A percentile compares a stretch with the other conserved stretches of the same genome.
Conservation (phyloP, 257 asterid genomes). For the Solanum commersonii region DNA sequence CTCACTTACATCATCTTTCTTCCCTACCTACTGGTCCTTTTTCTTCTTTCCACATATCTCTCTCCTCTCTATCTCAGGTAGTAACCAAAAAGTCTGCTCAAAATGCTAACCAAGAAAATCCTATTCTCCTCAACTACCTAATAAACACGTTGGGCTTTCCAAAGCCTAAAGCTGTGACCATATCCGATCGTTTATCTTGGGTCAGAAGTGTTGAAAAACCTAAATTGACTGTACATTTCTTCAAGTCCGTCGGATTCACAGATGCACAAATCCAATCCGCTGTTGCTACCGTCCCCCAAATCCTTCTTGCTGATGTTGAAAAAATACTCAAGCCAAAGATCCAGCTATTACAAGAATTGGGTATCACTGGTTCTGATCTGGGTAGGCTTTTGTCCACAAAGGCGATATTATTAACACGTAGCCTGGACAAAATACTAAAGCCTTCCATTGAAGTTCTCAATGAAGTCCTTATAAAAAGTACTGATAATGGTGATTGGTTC, state of each 20-base stretch:
- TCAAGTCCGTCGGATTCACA: constrained; percentile 8
- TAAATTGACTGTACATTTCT: not conserved
- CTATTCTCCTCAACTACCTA: constrained; percentile 8
- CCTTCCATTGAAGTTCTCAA: constrained; percentile 9
- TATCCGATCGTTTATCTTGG: not conserved
- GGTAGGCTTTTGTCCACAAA: constrained; percentile 13
- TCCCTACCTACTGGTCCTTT: not conserved
- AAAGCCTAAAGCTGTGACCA: constrained; percentile 1
- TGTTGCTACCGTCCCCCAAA: not conserved
- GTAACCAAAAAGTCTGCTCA: not conserved
- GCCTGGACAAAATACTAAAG: constrained; percentile 13
- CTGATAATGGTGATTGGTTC: constrained; percentile 4
- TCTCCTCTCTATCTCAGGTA: not conserved
- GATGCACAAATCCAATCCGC: constrained; percentile 11
- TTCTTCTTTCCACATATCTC: not conserved
- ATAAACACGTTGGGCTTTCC: constrained; percentile 1
- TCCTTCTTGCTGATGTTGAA: constrained; percentile 14
- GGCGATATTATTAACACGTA: not conserved
- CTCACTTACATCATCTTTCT: not conserved
- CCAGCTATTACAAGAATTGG: constrained; percentile 19
- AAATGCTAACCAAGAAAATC: not conserved
- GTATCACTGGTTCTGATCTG: constrained; percentile 14
- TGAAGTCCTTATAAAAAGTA: constrained; percentile 4
- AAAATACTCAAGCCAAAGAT: constrained; percentile 26
- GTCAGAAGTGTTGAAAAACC: constrained; percentile 5